Evolutionary conservation across 331 rosid genomes (phyloP).

Genomic region (Quercus lobata): DNA sequence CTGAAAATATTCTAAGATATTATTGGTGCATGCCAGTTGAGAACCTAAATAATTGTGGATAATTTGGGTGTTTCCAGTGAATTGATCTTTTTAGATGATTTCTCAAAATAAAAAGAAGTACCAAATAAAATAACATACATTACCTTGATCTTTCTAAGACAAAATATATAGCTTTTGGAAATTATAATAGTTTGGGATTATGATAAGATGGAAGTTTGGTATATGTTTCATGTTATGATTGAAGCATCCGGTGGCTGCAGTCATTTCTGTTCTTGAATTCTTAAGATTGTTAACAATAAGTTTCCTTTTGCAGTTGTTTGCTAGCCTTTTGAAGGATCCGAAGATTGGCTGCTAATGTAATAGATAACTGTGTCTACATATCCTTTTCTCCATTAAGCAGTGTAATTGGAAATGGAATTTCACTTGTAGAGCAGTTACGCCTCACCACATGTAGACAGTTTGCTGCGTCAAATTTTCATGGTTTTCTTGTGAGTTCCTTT

Average conservation of each 20-base stretch:
- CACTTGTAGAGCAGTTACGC: not conserved
- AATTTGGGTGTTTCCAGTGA: not conserved
- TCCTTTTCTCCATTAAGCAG: not conserved
- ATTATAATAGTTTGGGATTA: not conserved
- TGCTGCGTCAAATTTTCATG: not conserved
- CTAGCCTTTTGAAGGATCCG: not conserved
- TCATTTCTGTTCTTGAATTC: not conserved
- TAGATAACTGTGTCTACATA: not conserved
- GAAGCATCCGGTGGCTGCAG: not conserved
- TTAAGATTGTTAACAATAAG: not conserved
- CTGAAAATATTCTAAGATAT: not conserved
- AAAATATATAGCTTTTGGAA: not conserved
- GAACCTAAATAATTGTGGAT: not conserved
- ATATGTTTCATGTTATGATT: not conserved
- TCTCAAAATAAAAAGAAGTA: not conserved
- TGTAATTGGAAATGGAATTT: too few species aligned
- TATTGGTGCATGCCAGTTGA: not conserved
- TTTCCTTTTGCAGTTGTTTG: not conserved
- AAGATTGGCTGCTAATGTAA: not conserved
- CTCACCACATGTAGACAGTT: not conserved
- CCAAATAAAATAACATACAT: not conserved
- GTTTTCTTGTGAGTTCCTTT: not conserved
- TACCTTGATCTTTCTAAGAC: not conserved
- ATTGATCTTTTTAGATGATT: not conserved
- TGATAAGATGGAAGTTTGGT: not conserved